A percentile compares a stretch with the other conserved stretches of the same genome.
These are phyloP conservation scores for Elongisporangium prolatum DNA, from an alignment of 352 stramenopile genomes.

Conservation along the genomic window DNA sequence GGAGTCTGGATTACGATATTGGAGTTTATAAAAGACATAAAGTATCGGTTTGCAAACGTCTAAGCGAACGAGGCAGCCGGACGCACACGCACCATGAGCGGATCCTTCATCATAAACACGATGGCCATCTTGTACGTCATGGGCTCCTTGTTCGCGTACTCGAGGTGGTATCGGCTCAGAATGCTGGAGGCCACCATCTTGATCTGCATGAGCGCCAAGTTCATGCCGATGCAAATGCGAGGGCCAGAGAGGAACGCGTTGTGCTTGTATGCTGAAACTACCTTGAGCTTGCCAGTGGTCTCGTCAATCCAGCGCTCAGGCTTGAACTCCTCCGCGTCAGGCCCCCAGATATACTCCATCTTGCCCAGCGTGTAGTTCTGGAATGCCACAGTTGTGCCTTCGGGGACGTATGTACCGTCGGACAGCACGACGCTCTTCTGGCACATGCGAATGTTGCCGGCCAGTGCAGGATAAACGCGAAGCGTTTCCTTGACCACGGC, in stretches of 20 bases:
- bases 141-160: constrained; percentile 15
- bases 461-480: constrained; percentile 58
- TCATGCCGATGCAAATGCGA: constrained; percentile 54
- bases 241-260: constrained; percentile 44
- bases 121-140: background rate
- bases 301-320: constrained; percentile 53
- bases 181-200: constrained; percentile 32
- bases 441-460: constrained; percentile 44
- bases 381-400: constrained; percentile 40
- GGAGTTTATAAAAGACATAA: background rate
- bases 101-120: background rate
- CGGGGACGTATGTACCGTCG: constrained; percentile 42
- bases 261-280: constrained; percentile 47
- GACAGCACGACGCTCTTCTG: constrained; percentile 48
- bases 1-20: too few relatives aligned
- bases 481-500: constrained; percentile 57
- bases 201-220: constrained; percentile 44
- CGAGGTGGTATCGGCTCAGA: constrained; percentile 34
- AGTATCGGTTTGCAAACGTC: background rate
- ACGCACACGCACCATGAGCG: background rate
- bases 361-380: constrained; percentile 39
- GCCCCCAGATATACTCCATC: constrained; percentile 38
- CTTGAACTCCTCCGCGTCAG: constrained; percentile 34
- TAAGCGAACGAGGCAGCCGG: background rate
- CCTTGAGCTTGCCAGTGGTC: constrained; percentile 22